These are phyloP conservation scores for Volutella citrinella DNA, from an alignment of 2,329 filamentous ascomycete species.

Conservation along the genomic window DNA sequence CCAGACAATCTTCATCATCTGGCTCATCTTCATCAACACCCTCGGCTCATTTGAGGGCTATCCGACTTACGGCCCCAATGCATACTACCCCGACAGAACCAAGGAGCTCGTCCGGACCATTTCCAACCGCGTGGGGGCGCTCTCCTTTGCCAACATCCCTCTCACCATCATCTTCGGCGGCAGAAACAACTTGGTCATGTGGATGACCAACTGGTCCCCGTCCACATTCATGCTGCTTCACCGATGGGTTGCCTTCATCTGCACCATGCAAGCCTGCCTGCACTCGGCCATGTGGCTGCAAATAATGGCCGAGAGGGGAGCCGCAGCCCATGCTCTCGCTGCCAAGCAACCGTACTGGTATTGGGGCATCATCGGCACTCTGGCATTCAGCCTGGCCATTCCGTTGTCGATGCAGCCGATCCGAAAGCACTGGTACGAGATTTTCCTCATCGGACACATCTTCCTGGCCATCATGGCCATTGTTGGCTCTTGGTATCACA, in stretches of 20 bases:
- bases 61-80: conserved; percentile 22
- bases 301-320: conserved; percentile 26
- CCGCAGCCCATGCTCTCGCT: conserved; percentile 26
- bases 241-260: conserved; percentile 45
- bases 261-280: conserved; percentile 41
- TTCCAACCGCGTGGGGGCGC: conserved; percentile 37
- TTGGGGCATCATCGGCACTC: conserved; percentile 41
- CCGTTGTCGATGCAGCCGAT: conserved; percentile 33
- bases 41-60: conserved; percentile 31
- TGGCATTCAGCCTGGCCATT: conserved; percentile 29
- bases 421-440: conserved; percentile 37
- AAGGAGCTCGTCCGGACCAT: conserved; percentile 33
- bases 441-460: conserved; percentile 44
- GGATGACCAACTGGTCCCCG: conserved; percentile 47
- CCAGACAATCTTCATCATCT: conserved; percentile 41
- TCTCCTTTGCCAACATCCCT: conserved; percentile 39
- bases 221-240: conserved; percentile 48
- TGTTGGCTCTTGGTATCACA: conserved; percentile 42
- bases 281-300: conserved; percentile 43
- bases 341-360: conserved; percentile 36
- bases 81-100: conserved; percentile 20
- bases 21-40: conserved; percentile 37
- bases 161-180: conserved; percentile 42
- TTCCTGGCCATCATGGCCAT: conserved; percentile 37
- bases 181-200: conserved; percentile 47